Evolutionary conservation across 2,329 filamentous ascomycete genomes (phyloP), one percentile per base, ranked within the genome.

Genomic region (Phialemoniopsis sp.): DNA sequence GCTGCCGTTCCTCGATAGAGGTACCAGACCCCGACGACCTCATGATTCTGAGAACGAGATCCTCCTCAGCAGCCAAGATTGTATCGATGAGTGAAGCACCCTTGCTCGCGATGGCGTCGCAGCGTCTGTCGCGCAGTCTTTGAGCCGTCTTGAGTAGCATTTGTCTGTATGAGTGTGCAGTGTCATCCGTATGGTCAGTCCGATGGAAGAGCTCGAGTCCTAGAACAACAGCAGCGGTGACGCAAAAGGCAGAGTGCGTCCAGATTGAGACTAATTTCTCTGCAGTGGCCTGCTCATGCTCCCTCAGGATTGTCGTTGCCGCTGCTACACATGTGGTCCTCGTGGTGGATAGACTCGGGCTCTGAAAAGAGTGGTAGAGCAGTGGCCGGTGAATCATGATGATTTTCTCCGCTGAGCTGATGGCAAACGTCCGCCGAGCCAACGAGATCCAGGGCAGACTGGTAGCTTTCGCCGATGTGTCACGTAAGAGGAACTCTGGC

Each of bases 321-420:
- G 59, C 59, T 2, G 59, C 52, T 26, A 60, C 50, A 34, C 58
- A 62, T 4, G 56, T 62, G 5, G 51, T 46, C 31, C 58, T 46
- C 10, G 57, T 57, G 8, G 53, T 47, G 15, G 14, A 40, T 26
- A 58, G 59, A 8, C 39, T 46, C 2, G 48, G 40, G n/a, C 51
- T 51, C 46, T 52, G 56, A 44, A 51, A 51, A 1, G 47, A 55
- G 14, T 50, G 52, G 38, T 58, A 56, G 1, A 63, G 46, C 8
- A 63, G 55, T 0, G 58, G 54, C 4, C 59, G 56, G 43, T 63
- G 59, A 21, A 63, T 60, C 55, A 62, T 60, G 40, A 63, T 62
- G 35, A 62, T 59, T 38, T 62, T 63, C 32, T 63, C 59, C 3
- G 60, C 59, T 3, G 58, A 56, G 1, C 56, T 60, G 30, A 63